Evolutionary conservation across 106 monocot genomes (phyloP).

Genomic region (Platanthera guangdongensis): DNA sequence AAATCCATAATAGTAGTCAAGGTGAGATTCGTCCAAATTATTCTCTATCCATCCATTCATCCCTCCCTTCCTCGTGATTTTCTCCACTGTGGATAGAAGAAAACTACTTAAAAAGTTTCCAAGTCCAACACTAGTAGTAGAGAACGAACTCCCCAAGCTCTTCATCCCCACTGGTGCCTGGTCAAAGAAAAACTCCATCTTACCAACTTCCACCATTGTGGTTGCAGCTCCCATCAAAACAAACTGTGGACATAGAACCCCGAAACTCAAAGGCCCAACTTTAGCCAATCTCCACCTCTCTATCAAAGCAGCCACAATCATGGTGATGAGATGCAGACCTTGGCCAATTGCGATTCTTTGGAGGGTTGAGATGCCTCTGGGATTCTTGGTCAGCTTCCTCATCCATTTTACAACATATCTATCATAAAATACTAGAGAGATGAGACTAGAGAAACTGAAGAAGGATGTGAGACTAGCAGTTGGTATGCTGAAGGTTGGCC

Average conservation of each 20-base stretch:
- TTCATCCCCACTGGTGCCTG: slow-evolving; percentile 55
- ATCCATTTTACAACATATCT: not conserved
- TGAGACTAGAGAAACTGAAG: slow-evolving; percentile 7
- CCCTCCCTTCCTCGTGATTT: slow-evolving; percentile 9
- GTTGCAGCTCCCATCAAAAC: slow-evolving; percentile 18
- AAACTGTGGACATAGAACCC: slow-evolving; percentile 14
- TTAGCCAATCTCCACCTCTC: slow-evolving; percentile 17
- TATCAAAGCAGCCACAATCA: slow-evolving; percentile 5
- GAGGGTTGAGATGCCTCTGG: slow-evolving; percentile 13
- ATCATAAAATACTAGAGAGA: slow-evolving; percentile 10
- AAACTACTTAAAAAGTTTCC: slow-evolving; percentile 43
- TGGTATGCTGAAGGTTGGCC: slow-evolving; percentile 16
- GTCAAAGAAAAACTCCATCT: slow-evolving; percentile 45
- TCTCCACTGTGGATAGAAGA: slow-evolving; percentile 19
- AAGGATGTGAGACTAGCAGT: slow-evolving; percentile 12
- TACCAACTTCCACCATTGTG: slow-evolving; percentile 14
- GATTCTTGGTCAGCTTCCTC: slow-evolving; percentile 14
- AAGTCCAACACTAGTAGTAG: slow-evolving; percentile 27
- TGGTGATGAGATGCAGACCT: slow-evolving; percentile 14
- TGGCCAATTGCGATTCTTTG: slow-evolving; percentile 21
- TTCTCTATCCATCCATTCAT: slow-evolving; percentile 35
- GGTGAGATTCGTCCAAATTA: slow-evolving; percentile 27
- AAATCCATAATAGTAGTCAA: slow-evolving; percentile 38
- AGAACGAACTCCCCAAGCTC: slow-evolving; percentile 45
- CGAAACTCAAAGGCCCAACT: slow-evolving; percentile 1